Conservation (phyloP, 164 flowering plant species). For the Protea cynaroides region DNA sequence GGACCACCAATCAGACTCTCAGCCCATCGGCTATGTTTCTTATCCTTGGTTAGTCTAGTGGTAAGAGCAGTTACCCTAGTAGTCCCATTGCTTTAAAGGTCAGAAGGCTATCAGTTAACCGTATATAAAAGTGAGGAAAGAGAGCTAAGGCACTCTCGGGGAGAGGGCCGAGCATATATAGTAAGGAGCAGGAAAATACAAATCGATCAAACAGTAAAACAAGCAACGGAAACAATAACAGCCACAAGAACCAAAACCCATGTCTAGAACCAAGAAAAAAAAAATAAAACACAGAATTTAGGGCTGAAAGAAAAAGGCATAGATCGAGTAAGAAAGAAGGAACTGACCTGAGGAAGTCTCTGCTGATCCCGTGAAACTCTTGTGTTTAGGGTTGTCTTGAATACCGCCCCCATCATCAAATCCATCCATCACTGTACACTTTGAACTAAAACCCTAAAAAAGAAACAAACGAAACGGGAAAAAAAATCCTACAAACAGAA, state of each 20-base stretch:
- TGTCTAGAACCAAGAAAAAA: constrained; percentile 5
- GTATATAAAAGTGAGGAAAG: too few species aligned
- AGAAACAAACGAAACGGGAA: neutral
- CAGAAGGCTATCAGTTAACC: too few species aligned
- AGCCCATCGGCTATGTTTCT: too few species aligned
- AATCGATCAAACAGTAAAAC: constrained; percentile 18
- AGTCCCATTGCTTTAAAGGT: too few species aligned
- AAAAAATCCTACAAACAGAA: neutral
- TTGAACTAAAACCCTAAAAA: constrained; percentile 5
- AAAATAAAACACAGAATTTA: neutral
- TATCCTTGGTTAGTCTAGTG: too few species aligned
- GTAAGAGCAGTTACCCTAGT: too few species aligned
- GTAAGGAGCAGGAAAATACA: neutral
- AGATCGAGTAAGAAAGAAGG: constrained; percentile 6
- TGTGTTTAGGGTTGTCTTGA: constrained; percentile 15
- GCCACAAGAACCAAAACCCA: neutral
- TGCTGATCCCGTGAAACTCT: constrained; percentile 20
- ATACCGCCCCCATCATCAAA: constrained; percentile 25
- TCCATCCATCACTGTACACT: constrained; percentile 21
- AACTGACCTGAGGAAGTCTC: constrained; percentile 25
- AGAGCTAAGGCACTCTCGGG: too few species aligned
- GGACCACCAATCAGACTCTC: too few species aligned
- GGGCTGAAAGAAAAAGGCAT: neutral
- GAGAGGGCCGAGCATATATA: too few species aligned
- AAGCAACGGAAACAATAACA: neutral